Evolutionary conservation across 106 monocot genomes (phyloP).

Genomic region (Platanthera guangdongensis): DNA sequence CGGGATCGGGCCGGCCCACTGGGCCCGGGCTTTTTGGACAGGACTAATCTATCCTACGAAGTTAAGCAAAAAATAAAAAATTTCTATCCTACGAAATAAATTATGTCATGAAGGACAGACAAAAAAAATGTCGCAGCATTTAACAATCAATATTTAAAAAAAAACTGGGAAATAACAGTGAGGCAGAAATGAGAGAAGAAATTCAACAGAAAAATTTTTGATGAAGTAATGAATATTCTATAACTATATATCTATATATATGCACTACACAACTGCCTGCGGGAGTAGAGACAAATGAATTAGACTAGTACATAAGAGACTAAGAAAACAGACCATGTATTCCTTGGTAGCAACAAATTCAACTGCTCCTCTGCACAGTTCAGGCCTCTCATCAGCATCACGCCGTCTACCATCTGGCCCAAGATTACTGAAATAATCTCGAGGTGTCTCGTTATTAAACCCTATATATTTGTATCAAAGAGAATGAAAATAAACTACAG

Average conservation of each 20-base stretch:
- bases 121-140: background rate
- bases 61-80: too few relatives aligned
- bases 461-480: slow-evolving; percentile 32
- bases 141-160: background rate
- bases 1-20: too few relatives aligned
- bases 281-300: background rate
- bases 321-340: slow-evolving; percentile 65
- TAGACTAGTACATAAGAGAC: background rate
- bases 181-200: background rate
- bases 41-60: too few relatives aligned
- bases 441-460: slow-evolving; percentile 84
- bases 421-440: slow-evolving; percentile 87
- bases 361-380: slow-evolving; percentile 92
- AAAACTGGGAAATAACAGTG: background rate
- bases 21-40: too few relatives aligned
- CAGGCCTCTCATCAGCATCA: slow-evolving; percentile 99
- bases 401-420: slow-evolving; percentile 92
- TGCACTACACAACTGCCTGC: background rate
- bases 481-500: background rate
- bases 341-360: slow-evolving; percentile 99
- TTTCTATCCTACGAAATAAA: too few relatives aligned
- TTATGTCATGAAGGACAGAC: background rate
- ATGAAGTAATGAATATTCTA: too few relatives aligned
- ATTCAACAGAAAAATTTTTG: background rate
- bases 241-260: background rate